Conservation (phyloP, 1,139 yeast species). For the Geotrichum macrosporum region DNA sequence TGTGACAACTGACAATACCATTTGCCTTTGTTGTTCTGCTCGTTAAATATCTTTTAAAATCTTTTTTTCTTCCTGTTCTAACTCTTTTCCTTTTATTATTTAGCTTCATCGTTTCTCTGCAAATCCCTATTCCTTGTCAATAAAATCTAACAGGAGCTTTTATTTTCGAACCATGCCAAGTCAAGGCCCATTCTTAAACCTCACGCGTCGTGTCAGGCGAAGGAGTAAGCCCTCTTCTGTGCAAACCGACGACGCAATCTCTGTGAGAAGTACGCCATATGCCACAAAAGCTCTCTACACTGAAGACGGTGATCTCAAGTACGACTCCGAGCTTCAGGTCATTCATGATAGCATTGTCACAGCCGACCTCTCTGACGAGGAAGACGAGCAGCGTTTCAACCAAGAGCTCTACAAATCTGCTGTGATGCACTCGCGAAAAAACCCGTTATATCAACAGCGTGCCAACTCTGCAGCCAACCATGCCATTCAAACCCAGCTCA, state of each 20-base stretch:
- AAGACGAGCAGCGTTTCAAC: constrained; percentile 16
- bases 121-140: neutral
- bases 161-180: constrained; percentile 16
- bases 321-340: constrained; percentile 29
- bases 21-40: too few relatives aligned
- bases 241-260: constrained; percentile 1
- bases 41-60: too few relatives aligned
- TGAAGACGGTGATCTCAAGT: constrained; percentile 26
- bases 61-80: too few relatives aligned
- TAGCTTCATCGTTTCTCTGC: neutral
- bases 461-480: constrained; percentile 4
- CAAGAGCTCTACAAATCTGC: constrained; percentile 14
- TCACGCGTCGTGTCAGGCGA: constrained; percentile 9
- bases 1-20: too few relatives aligned
- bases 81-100: too few relatives aligned
- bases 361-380: constrained; percentile 15
- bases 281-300: constrained; percentile 8
- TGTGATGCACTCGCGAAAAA: constrained; percentile 13
- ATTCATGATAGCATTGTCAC: constrained; percentile 29
- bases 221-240: constrained; percentile 3
- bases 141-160: too few relatives aligned
- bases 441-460: constrained; percentile 13
- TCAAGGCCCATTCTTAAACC: constrained; percentile 6
- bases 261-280: constrained; percentile 2
- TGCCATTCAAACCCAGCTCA: constrained; percentile 13